Evolutionary conservation across 768 basidiomycete genomes (phyloP), one percentile per base, ranked within the genome.

Genomic region (Termitomyces sp.): DNA sequence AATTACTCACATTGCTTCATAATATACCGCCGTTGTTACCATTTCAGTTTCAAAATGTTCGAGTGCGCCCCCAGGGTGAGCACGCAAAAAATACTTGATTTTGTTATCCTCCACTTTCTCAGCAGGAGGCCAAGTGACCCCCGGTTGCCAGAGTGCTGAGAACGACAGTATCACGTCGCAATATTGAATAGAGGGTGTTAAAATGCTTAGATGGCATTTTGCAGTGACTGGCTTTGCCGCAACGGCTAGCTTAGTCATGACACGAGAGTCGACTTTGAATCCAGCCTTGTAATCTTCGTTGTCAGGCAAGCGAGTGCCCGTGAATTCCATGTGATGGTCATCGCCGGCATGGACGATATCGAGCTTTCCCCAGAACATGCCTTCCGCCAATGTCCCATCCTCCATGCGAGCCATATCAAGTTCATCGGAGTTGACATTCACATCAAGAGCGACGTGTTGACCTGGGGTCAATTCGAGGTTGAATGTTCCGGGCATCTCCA

Each of bases 371-470:
- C 89, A 93, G 72, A 92, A 94, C 71, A 82, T 75, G 40, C 92
- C 92, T 48, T 90, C 92, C 19, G 94, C 92, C 23, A 84, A 75
- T 14, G 89, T 92, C 1, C 91, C 92, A 63, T 94, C 92, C 61
- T 93, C 92, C 87, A 91, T 92, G 49, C 89, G 82, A 2, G 92
- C 88, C 92, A 94, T 93, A 68, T 94, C 92, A 35, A 92, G 80
- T 62, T 92, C 92, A 35, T 89, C 88, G 3, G 92, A 92, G 52
- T 82, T 78, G 34, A 92, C 81, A 17, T 82, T 87, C 3, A 89
- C 89, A 62, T 93, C 92, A 19, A 94, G 79, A 6, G 85, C 89
- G 53, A 94, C 87, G 41, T 82, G 78, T 70, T 91, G 90, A 16
- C 90, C 90, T 0, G 90, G 91, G 5, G 76, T 70, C 29, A 94